Evolutionary conservation across 225 moss, liverwort and hornwort species (phyloP), one percentile per base, ranked within the genome.

Genomic region (Asterella californica): DNA sequence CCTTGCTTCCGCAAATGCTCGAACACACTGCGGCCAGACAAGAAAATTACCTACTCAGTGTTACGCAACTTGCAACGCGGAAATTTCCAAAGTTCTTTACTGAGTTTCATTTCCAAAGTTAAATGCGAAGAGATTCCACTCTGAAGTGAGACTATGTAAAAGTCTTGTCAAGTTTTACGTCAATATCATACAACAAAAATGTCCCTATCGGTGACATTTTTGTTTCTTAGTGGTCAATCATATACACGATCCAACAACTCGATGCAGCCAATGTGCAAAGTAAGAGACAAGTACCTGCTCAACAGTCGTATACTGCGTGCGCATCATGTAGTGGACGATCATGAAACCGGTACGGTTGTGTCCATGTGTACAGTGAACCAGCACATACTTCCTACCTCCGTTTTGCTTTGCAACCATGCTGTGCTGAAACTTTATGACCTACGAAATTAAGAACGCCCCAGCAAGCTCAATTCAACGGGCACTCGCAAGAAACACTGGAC

Each of bases 341-440:
- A 99, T 99, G 74, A 92, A 99, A 45, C 97, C 97, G 57, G 97
- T 99, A 33, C 97, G 97, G 72, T 99, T 99, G 88, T 94, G 93
- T 77, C 97, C 97, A 68, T 99, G 97, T 75, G 97, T 99, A 78
- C 97, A 99, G 61, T 99, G 97, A 59, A 99, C 97, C 57, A 99
- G 81, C 77, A 99, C 85, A 77, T 85, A 90, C 86, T 93, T 94
- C 82, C 88, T 94, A 19, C 52, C 81, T 50, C 83, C 87, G 29
- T 71, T 83, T 82, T 90, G 46, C 76, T 83, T 84, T 78, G 91
- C 81, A 82, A 81, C 77, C 82, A 87, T 24, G 59, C 81, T 69
- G 47, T 87, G 82, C 74, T 93, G 89, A 82, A 94, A 97, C 75
- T 89, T 89, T 70, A 92, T 87, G 36, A 92, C 94, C 94, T 96